These are phyloP conservation scores for Vitis hybrid DNA, from an alignment of 177 flowering plant species.

Conservation along the genomic window DNA sequence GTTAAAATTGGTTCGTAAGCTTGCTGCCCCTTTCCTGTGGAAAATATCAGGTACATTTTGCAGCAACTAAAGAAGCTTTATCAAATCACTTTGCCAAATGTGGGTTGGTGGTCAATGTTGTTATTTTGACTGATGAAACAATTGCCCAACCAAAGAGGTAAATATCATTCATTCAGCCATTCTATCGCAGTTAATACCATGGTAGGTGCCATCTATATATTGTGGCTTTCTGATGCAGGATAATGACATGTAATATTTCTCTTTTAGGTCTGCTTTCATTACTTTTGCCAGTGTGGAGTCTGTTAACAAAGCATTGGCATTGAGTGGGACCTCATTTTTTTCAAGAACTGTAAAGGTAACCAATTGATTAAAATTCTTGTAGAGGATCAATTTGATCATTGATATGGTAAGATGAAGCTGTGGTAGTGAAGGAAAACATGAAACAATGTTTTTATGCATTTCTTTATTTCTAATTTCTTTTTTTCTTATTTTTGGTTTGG, in stretches of 20 bases:
- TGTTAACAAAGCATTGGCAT: conserved; percentile 37
- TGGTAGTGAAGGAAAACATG: no score
- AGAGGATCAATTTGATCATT: no score
- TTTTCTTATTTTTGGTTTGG: no score
- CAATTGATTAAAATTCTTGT: background rate
- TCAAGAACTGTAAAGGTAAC: conserved; percentile 41
- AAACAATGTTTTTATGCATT: no score
- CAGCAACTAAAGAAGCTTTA: conserved; percentile 38
- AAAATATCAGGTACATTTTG: conserved; percentile 42
- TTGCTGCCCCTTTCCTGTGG: conserved; percentile 11
- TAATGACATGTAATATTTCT: conserved; percentile 5
- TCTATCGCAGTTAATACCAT: background rate
- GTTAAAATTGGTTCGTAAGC: background rate
- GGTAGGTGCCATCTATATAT: background rate
- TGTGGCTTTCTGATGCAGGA: background rate
- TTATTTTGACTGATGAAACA: conserved; percentile 22
- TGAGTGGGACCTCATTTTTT: conserved; percentile 39
- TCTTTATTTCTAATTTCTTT: no score
- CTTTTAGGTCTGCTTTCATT: conserved; percentile 38
- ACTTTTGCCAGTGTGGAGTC: conserved; percentile 35
- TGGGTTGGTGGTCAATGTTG: conserved; percentile 28
- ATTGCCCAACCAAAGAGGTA: conserved; percentile 41
- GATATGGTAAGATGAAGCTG: no score
- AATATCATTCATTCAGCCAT: background rate
- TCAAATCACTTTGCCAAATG: conserved; percentile 34